Evolutionary conservation across 805 yeast genomes (phyloP).

Genomic region (Saccharomycopsis amapae): DNA sequence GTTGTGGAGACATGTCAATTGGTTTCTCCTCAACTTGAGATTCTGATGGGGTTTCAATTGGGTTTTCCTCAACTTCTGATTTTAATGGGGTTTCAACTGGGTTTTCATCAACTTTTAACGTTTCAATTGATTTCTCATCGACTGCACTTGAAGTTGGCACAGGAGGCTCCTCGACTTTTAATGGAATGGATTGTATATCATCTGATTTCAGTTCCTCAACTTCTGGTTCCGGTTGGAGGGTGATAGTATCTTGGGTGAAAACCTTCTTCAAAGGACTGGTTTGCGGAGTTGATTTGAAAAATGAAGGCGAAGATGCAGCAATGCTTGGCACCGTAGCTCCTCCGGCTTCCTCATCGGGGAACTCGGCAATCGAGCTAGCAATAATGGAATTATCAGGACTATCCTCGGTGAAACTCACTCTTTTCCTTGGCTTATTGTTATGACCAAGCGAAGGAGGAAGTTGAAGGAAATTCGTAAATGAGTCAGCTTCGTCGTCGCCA

Average conservation of each 20-base stretch:
- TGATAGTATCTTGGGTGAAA: neutral
- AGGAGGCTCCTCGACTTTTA: neutral
- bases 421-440: conserved; percentile 19
- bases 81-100: neutral
- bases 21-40: conserved; percentile 1
- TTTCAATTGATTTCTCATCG: neutral
- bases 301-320: neutral
- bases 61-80: neutral
- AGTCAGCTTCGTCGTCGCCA: no score
- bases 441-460: neutral
- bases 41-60: neutral
- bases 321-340: neutral
- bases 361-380: conserved; percentile 6
- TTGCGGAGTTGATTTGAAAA: neutral
- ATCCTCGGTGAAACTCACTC: conserved; percentile 22
- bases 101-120: neutral
- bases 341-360: conserved; percentile 8
- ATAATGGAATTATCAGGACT: conserved; percentile 14
- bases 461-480: neutral
- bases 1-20: neutral
- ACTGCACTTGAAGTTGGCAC: neutral
- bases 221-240: neutral
- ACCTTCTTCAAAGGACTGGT: conserved; percentile 3
- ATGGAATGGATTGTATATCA: neutral
- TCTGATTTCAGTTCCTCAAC: neutral